Evolutionary conservation across 495 filamentous ascomycete genomes (phyloP), one percentile per base, ranked within the genome.

Genomic region (Penicillium chermesinum): DNA sequence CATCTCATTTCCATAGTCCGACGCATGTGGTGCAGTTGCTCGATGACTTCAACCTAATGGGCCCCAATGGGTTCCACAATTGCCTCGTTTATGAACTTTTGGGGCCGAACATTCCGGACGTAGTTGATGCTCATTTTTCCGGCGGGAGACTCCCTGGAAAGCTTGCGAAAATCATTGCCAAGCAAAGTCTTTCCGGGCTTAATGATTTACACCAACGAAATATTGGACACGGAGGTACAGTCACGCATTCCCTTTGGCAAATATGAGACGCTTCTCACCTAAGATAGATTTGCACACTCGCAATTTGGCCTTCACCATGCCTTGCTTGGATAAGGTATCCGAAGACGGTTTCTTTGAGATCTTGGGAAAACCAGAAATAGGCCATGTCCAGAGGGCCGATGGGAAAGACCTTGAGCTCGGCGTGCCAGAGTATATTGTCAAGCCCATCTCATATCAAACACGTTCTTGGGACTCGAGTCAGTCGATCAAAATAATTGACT

Each of bases 41-140:
- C 41, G 71, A 77, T 57, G 7, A 53, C 16, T 77, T 78, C 41
- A 19, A 44, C 30, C 43, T 65, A 42, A 37, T 55, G 16, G 70
- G 72, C 13, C 70, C 67, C 0, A 77, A 77, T 54, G 75, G 75
- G 48, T 54, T 8, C 9, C 74, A 78, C 54, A 47, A 63, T 51
- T 77, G 73, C 53, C 52, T 77, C 2, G 70, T 76, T 1, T 69
- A 65, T 49, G 69, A 74, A 52, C 56, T 73, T 21, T 50, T 76
- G 9, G 74, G 73, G 3, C 72, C 73, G 2, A 68, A 52, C 52
- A 47, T 70, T 21, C 55, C 55, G 12, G 55, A 65, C 19, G 34
- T 43, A 35, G 59, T 64, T 52, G 47, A 64, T 50, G 32, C 53
- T 45, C 40, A 59, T 39, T 64, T 63, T 50, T 25, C 52, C 3